Conservation (phyloP, 192 early-diverging fungal species). For the Umbelopsis ramanniana region DNA sequence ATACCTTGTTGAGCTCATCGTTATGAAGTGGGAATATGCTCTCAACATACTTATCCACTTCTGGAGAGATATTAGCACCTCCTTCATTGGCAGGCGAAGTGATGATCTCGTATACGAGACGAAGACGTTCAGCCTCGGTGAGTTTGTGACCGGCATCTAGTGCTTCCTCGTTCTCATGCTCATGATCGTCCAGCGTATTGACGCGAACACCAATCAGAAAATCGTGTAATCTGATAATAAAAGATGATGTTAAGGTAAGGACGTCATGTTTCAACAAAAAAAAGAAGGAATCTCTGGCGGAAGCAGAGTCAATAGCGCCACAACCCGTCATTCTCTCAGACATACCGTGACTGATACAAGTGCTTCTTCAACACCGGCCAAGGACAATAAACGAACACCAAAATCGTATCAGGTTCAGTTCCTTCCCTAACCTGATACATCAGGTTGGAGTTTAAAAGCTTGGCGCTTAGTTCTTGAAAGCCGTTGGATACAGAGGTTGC, state of each 20-base stretch:
- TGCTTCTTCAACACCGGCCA: constrained; percentile 54
- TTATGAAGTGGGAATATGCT: constrained; percentile 84
- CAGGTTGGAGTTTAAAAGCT: constrained; percentile 64
- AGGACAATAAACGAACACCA: constrained; percentile 73
- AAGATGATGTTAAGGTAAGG: neutral
- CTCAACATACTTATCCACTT: constrained; percentile 58
- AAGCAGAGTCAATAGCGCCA: neutral
- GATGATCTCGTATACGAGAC: constrained; percentile 66
- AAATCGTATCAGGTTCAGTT: constrained; percentile 50
- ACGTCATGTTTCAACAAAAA: neutral
- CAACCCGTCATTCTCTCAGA: too few relatives aligned
- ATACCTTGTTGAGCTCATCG: constrained; percentile 73
- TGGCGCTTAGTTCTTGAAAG: constrained; percentile 55
- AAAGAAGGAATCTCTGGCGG: neutral
- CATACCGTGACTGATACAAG: constrained; percentile 46
- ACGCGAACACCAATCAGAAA: constrained; percentile 70
- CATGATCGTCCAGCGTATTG: constrained; percentile 31
- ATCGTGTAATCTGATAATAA: constrained; percentile 64
- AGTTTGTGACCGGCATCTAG: constrained; percentile 34
- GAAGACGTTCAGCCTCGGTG: constrained; percentile 58
- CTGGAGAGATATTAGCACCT: constrained; percentile 64
- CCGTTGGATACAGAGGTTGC: constrained; percentile 46
- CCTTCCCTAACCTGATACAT: constrained; percentile 64
- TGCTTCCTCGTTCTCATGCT: constrained; percentile 22
- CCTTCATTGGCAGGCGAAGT: constrained; percentile 58